These are phyloP conservation scores for Nitzschia inconspicua DNA, from an alignment of 108 stramenopile genomes.

Conservation along the genomic window DNA sequence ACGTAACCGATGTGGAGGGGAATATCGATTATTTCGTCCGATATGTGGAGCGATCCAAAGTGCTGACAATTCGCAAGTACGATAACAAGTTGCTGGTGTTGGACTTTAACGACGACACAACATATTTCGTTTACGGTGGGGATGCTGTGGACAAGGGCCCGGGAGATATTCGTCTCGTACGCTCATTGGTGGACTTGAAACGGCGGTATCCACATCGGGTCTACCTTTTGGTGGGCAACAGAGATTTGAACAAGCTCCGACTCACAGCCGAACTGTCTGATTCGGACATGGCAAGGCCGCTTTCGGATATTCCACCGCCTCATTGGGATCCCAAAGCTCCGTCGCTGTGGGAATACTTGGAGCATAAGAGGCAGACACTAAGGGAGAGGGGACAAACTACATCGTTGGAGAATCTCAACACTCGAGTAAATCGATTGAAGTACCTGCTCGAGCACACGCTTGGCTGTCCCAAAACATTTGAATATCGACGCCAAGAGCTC, in stretches of 20 bases:
- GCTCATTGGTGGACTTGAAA: constrained; percentile 50
- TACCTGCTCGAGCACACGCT: constrained; percentile 62
- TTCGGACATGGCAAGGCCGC: constrained; percentile 31
- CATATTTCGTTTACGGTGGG: constrained; percentile 69
- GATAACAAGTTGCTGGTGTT: constrained; percentile 18
- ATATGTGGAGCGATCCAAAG: constrained; percentile 37
- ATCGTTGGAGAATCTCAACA: constrained; percentile 21
- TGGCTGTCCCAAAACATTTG: constrained; percentile 65
- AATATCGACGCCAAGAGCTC: constrained; percentile 58
- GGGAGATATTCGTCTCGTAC: constrained; percentile 64
- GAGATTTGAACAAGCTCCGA: constrained; percentile 78
- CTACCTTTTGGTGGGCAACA: constrained; percentile 68
- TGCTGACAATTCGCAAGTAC: constrained; percentile 14
- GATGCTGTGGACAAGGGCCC: constrained; percentile 71
- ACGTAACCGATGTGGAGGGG: constrained; percentile 55
- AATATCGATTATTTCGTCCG: constrained; percentile 50
- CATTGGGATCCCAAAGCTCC: constrained; percentile 53
- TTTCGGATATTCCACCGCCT: constrained; percentile 35
- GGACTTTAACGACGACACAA: constrained; percentile 17
- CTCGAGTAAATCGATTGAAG: constrained; percentile 36
- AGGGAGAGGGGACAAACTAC: not conserved
- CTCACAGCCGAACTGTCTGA: constrained; percentile 46
- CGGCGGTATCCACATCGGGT: constrained; percentile 51
- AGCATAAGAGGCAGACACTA: not conserved
- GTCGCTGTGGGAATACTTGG: constrained; percentile 38